Percentiles rank a stretch among this genome's conserved stretches.
phyloP scores from a whole-genome alignment of 78 protist species.

The Chrysochromulina parva region DNA sequence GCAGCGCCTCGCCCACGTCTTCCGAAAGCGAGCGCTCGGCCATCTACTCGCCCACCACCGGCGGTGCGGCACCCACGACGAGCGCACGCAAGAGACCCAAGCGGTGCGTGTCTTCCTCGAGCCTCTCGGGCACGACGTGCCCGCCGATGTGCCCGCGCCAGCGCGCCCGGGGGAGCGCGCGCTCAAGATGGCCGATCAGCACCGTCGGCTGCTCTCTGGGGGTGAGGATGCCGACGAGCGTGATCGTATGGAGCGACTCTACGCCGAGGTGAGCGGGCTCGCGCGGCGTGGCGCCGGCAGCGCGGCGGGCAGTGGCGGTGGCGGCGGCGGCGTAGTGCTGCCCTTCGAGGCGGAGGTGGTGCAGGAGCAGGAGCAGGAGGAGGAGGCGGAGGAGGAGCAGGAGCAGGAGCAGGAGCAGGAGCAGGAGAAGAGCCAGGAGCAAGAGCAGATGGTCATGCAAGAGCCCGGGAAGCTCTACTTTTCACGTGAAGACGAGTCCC shows the following conservation, averaged over 20 bases:
- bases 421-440: conserved; percentile 60
- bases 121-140: not conserved
- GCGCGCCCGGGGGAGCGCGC: conserved; percentile 9
- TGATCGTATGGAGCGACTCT: not conserved
- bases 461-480: conserved; percentile 41
- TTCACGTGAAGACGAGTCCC: not conserved
- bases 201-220: not conserved
- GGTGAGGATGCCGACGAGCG: not conserved
- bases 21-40: conserved; percentile 27
- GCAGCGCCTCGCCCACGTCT: conserved; percentile 20
- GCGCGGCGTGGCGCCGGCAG: not conserved
- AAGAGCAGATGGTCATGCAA: conserved; percentile 50
- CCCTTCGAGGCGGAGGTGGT: conserved; percentile 20
- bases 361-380: conserved; percentile 45
- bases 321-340: not conserved
- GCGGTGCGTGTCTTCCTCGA: conserved; percentile 7
- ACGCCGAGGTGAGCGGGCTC: not conserved
- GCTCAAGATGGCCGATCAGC: not conserved
- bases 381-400: conserved; percentile 51
- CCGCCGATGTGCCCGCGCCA: not conserved
- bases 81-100: not conserved
- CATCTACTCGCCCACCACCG: not conserved
- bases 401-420: conserved; percentile 58
- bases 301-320: not conserved
- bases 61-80: not conserved